Percentiles rank a stretch among this genome's conserved stretches.
phyloP scores from a whole-genome alignment of 2,329 filamentous ascomycete genomes.

The Colletotrichum eleusines region DNA sequence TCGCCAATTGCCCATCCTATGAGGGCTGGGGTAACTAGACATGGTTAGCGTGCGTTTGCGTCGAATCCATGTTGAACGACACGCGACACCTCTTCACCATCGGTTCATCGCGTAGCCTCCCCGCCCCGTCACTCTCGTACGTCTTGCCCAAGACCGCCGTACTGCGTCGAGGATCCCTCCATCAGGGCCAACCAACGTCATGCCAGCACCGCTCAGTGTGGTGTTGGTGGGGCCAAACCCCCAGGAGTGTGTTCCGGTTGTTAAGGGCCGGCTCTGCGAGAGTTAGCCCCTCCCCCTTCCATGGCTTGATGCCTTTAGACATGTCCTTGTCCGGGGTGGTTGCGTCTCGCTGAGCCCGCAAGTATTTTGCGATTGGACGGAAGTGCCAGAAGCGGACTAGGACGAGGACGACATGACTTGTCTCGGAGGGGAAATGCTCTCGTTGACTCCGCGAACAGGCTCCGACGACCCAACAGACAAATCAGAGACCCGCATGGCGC shows the following conservation, averaged over 20 bases:
- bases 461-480: conserved; percentile 38
- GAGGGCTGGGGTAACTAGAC: not conserved
- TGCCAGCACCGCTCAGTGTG: conserved; percentile 24
- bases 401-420: conserved; percentile 16
- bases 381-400: not conserved
- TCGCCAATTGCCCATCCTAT: conserved; percentile 6
- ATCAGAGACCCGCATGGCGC: conserved; percentile 40
- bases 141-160: conserved; percentile 4
- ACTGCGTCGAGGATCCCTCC: conserved; percentile 29
- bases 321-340: not conserved
- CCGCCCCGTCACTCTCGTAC: conserved; percentile 6
- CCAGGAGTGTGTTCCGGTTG: conserved; percentile 17
- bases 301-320: conserved; percentile 7
- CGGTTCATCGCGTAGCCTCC: conserved; percentile 6
- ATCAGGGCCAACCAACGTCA: conserved; percentile 32
- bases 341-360: not conserved
- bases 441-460: conserved; percentile 33
- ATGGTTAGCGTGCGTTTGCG: conserved; percentile 25
- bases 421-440: conserved; percentile 31
- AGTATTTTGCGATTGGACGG: not conserved
- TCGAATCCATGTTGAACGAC: conserved; percentile 13
- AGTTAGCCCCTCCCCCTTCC: not conserved
- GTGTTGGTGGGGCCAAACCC: conserved; percentile 30
- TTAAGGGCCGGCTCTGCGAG: conserved; percentile 1
- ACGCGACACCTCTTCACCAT: conserved; percentile 36